Evolutionary conservation across 2,329 filamentous ascomycete species (phyloP), one percentile per base, ranked within the genome.

Genomic region (Zymoseptoria crescenta): DNA sequence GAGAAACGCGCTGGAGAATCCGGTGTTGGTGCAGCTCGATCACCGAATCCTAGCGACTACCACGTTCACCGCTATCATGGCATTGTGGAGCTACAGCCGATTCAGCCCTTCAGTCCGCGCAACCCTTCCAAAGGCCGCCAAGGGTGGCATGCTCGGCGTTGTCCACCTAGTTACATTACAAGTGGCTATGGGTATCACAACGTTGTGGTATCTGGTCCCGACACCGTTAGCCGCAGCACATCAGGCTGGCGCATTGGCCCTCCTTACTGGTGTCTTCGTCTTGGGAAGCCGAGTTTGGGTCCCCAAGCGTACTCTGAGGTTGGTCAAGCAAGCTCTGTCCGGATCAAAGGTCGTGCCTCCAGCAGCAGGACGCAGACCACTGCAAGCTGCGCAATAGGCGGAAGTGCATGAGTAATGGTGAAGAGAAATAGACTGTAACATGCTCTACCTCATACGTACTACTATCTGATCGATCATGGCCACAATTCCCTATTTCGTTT

Each of bases 1-100:
- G 94, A 87, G 94, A 70, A 99, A 99, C 77, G 88, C 95, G 81
- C 86, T 97, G 35, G 94, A 97, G 79, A 99, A 99, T 77, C 95
- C 94, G 3, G 92, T 89, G 16, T 84, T 95, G 27, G 95, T 97
- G 2, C 95, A 99, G 77, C 84, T 99, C 51, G 90, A 99, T 76
- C 94, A 99, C 79, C 87, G 95, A 51, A 89, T 96, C 67, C 81
- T 97, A 41, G 95, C 94, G 59, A 90, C 87, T 52, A 91, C 90
- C 16, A 96, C 93, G 0, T 96, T 96, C 74, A 87, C 84, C 56
- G 83, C 88, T 62, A 84, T 97, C 62, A 78, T 96, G 64, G 81
- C 85, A 3, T 81, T 99, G 8, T 95, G 87, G 74, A 83, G 83
- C n/a, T 97, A 92, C 75, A 83, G 88, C 4, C 85, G 89, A 63